Evolutionary conservation across 345 rosid genomes (phyloP).

Genomic region (Rhodomyrtus tomentosa): DNA sequence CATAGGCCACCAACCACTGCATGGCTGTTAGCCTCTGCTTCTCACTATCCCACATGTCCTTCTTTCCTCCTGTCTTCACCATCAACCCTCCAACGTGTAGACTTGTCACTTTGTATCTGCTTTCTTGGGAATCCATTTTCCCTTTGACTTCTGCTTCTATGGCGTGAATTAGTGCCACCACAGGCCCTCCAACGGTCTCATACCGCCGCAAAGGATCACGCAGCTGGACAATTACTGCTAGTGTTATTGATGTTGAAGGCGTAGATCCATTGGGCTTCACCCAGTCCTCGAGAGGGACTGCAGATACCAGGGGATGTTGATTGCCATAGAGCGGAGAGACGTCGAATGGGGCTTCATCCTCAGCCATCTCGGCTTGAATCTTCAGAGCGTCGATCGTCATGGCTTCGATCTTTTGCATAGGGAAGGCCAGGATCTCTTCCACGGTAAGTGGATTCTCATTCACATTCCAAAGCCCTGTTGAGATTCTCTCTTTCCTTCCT

Average conservation of each 20-base stretch:
- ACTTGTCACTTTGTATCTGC: slow-evolving; percentile 45
- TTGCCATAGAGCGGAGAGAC: slow-evolving; percentile 42
- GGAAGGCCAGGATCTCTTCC: slow-evolving; percentile 65
- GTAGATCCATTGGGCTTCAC: slow-evolving; percentile 9
- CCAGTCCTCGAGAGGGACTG: slow-evolving; percentile 70
- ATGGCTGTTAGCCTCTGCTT: slow-evolving; percentile 69
- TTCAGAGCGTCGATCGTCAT: slow-evolving; percentile 75
- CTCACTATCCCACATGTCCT: slow-evolving; percentile 49
- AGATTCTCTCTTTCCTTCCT: slow-evolving; percentile 79
- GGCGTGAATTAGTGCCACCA: slow-evolving; percentile 50
- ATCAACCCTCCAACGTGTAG: slow-evolving; percentile 63
- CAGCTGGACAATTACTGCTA: slow-evolving; percentile 52
- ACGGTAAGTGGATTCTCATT: slow-evolving; percentile 45
- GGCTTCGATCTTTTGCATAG: slow-evolving; percentile 72
- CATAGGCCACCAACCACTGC: slow-evolving; percentile 79
- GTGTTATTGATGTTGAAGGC: slow-evolving; percentile 12
- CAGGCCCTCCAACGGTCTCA: slow-evolving; percentile 80
- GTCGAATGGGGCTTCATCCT: slow-evolving; percentile 71
- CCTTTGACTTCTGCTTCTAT: slow-evolving; percentile 8
- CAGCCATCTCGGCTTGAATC: slow-evolving; percentile 76
- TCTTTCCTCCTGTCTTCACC: slow-evolving; percentile 28
- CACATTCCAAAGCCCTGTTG: slow-evolving; percentile 77
- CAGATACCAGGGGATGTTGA: slow-evolving; percentile 40
- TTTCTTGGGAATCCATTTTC: slow-evolving; percentile 17
- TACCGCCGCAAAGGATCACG: slow-evolving; percentile 82